Base-by-base conservation (phyloP, 2,329 filamentous ascomycete species). In the Neurospora sp. region DNA sequence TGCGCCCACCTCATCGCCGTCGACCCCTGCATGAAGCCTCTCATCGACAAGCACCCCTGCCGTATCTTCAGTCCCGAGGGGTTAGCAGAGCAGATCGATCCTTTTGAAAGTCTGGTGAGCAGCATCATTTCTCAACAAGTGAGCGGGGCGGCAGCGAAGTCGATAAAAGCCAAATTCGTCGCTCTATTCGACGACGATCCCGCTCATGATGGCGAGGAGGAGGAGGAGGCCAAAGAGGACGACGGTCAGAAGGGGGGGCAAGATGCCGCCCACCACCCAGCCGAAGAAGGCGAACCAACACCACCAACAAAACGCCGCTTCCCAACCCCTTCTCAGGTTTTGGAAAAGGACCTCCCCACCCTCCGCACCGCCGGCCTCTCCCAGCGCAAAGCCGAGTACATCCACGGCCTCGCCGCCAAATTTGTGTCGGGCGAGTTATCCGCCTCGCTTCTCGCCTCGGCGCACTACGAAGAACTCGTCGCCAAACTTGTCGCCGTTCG, bases 61-160 rank as follows among this genome's bases (percentile, higher is more conserved):
- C 85, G 84, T 69, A 81, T 96, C 17, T 98, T 98, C 81, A 91
- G 90, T 1, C 87, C 93, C 0, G 90, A 91, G 73, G 93, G 93
- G 0, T 82, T 98, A n/a, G 88, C 90, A 38, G 93, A 97, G 79
- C 85, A 88, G 73, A 88, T 97, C 71, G 93, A 98, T 80, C 96
- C 96, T 0, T 99, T 97, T 77, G 90, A 91, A 75, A 90, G 88
- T 70, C 85, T 99, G 40, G 86, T 88, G 46, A 94, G 91, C 79
- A 91, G 93, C 68, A 97, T 99, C 77, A 97, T 98, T 76, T 93
- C 93, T 68, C 96, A 98, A 81, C 96, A 99, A 82, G 95, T 99
- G 23, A 97, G 93, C 0, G 93, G 95, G 19, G 93, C 93, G 6
- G 96, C 96, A 0, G 96, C 96, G 13, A 91, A 88, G 74, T 92